phyloP scores from a whole-genome alignment of 2,329 filamentous ascomycete species.

The Zymoseptoria crescenta region DNA sequence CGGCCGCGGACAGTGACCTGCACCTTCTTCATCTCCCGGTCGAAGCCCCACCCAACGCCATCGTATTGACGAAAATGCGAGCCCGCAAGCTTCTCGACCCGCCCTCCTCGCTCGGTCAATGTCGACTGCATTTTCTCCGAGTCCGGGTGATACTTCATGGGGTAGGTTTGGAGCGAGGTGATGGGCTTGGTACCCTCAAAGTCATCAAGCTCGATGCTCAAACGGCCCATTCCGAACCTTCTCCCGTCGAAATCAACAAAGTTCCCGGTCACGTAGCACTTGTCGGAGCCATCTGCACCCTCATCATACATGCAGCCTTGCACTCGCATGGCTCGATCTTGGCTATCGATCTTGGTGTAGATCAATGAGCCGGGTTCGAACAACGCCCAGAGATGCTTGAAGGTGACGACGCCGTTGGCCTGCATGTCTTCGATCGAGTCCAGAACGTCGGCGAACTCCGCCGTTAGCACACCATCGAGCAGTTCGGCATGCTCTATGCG shows the following conservation, averaged over 20 bases:
- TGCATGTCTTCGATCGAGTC: constrained; percentile 34
- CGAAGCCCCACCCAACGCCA: constrained; percentile 37
- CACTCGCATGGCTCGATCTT: constrained; percentile 32
- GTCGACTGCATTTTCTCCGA: constrained; percentile 31
- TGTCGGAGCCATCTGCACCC: too few relatives aligned
- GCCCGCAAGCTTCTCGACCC: constrained; percentile 41
- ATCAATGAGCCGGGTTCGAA: constrained; percentile 29
- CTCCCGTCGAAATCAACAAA: constrained; percentile 33
- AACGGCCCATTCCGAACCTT: constrained; percentile 30
- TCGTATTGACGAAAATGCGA: constrained; percentile 46
- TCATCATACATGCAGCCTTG: constrained; percentile 19
- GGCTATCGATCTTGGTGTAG: constrained; percentile 31
- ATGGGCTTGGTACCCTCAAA: constrained; percentile 39
- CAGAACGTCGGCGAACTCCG: constrained; percentile 37
- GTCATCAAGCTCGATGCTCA: constrained; percentile 23
- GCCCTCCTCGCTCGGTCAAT: constrained; percentile 40
- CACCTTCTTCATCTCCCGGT: constrained; percentile 27
- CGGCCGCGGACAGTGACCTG: constrained; percentile 41
- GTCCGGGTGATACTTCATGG: constrained; percentile 39
- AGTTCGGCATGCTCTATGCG: constrained; percentile 32
- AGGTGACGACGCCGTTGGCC: constrained; percentile 29
- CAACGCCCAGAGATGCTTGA: constrained; percentile 29
- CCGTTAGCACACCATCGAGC: constrained; percentile 31
- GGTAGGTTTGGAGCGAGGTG: constrained; percentile 35
- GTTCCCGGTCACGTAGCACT: constrained; percentile 21